Percentiles rank a stretch among this genome's conserved stretches.
Evolutionary conservation across 116 monocot species (phyloP).

Genomic region (Posidonia oceanica): DNA sequence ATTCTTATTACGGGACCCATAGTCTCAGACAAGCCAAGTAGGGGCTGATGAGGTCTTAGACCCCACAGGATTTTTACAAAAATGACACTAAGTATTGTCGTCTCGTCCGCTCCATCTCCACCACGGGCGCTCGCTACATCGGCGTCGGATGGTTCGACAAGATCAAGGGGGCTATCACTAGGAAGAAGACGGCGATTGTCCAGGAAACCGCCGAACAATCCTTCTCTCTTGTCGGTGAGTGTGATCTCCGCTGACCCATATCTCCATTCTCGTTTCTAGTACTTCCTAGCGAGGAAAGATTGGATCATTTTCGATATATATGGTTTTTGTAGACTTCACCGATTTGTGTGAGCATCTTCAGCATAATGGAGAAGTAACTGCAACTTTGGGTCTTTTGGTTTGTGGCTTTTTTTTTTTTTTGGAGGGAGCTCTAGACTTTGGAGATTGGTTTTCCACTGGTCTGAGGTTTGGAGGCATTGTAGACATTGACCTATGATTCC

Average conservation of each 20-base stretch:
- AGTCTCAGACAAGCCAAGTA: too few relatives aligned
- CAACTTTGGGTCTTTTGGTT: too few relatives aligned
- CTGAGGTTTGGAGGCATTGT: too few relatives aligned
- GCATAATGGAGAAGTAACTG: too few relatives aligned
- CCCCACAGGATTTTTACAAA: too few relatives aligned
- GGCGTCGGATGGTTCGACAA: constrained; percentile 63
- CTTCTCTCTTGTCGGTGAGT: constrained; percentile 29
- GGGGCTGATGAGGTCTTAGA: too few relatives aligned
- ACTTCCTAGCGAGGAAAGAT: neutral
- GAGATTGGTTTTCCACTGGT: neutral
- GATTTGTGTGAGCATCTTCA: too few relatives aligned
- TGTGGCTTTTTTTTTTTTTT: neutral
- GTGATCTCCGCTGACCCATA: neutral
- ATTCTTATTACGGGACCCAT: too few relatives aligned
- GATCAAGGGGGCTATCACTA: constrained; percentile 63
- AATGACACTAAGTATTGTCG: too few relatives aligned
- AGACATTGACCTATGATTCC: too few relatives aligned
- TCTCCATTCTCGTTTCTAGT: neutral
- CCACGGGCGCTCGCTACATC: constrained; percentile 22
- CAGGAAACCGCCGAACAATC: constrained; percentile 5
- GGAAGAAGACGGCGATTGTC: constrained; percentile 19
- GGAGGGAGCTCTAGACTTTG: neutral
- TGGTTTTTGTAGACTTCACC: neutral
- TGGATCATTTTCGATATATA: neutral
- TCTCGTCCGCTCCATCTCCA: constrained; percentile 25